Base-by-base conservation (phyloP, 257 asterid genomes). In the Perilla frutescens region DNA sequence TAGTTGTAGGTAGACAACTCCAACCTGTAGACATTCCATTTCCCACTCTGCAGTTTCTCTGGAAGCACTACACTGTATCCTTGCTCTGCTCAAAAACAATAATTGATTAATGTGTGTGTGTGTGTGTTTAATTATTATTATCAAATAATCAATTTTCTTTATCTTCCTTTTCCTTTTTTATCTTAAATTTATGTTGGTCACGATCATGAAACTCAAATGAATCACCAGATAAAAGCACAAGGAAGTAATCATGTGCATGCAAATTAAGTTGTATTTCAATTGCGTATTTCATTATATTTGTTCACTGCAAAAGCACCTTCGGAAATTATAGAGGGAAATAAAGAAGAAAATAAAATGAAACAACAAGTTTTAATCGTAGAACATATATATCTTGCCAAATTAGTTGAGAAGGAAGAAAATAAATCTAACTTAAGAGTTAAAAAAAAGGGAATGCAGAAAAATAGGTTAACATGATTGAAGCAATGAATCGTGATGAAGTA, bases 11-110 rank as follows among this genome's bases (percentile, higher is more conserved):
- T 10, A 53, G 62, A 71, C 12, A 57, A 45, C n/a, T 10, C 66
- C 4, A 14, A 86, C 93, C 93, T 87, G 84, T 87, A 79, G 13
- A 90, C 94, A 73, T 90, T 84, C 93, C 96, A 90, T 66, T 86
- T 84, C 68, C 96, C 96, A 20, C 84, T 81, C 57, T 81, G 81
- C 84, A 87, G 62, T 82, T 90, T 82, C 68, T 90, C 94, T 1
- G 93, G 96, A 62, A 90, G 88, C 71, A 81, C 88, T 7, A 79
- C 81, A 84, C 94, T 87, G 77, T 84, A 87, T 41, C 94, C 90
- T 71, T 90, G 66, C 70, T 83, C 96, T 86, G 84, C 77, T 66
- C 55, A 70, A 77, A 76, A 29, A 14, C 57, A 74, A 69, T 44
- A 40, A 5, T 49, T 3, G 55, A 57, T 44, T 32, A 15, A 37